Evolutionary conservation across 768 basidiomycete genomes (phyloP).

Genomic region (Podaxis mareebaensis): DNA sequence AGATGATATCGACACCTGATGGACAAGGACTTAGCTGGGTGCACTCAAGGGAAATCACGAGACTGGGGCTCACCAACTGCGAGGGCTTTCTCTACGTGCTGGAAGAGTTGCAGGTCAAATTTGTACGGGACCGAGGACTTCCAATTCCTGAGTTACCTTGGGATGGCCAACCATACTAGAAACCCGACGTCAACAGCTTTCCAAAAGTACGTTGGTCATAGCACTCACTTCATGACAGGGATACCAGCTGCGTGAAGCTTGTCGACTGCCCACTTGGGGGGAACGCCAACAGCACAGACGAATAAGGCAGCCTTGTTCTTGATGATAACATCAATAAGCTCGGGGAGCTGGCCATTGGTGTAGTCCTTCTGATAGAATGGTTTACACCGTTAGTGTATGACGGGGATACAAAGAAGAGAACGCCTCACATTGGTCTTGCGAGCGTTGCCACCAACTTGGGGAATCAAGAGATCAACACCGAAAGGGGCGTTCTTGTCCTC

Average conservation of each 20-base stretch:
- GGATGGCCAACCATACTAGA: constrained; percentile 82
- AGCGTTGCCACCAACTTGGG: constrained; percentile 79
- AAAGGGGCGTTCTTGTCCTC: constrained; percentile 77
- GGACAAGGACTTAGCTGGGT: neutral
- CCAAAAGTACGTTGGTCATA: neutral
- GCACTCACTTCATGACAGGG: constrained; percentile 79
- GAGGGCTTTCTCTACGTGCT: constrained; percentile 77
- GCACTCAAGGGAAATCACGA: neutral
- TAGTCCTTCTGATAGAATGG: constrained; percentile 56
- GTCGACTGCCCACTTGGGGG: constrained; percentile 80
- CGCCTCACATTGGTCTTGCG: constrained; percentile 71
- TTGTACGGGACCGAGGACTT: constrained; percentile 1
- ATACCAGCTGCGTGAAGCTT: constrained; percentile 79
- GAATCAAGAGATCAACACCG: constrained; percentile 82
- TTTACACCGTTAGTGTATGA: neutral
- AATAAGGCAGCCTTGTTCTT: constrained; percentile 72
- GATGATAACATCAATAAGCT: constrained; percentile 80
- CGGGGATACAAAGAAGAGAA: constrained; percentile 12
- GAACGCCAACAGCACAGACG: constrained; percentile 84
- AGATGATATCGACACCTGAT: constrained; percentile 84
- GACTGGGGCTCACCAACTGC: constrained; percentile 50
- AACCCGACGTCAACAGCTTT: constrained; percentile 12
- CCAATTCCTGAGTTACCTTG: constrained; percentile 46
- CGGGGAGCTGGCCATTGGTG: constrained; percentile 73
- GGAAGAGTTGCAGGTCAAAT: constrained; percentile 13